Conservation (phyloP, 2,329 filamentous ascomycete genomes). For the Epichloe sibirici region DNA sequence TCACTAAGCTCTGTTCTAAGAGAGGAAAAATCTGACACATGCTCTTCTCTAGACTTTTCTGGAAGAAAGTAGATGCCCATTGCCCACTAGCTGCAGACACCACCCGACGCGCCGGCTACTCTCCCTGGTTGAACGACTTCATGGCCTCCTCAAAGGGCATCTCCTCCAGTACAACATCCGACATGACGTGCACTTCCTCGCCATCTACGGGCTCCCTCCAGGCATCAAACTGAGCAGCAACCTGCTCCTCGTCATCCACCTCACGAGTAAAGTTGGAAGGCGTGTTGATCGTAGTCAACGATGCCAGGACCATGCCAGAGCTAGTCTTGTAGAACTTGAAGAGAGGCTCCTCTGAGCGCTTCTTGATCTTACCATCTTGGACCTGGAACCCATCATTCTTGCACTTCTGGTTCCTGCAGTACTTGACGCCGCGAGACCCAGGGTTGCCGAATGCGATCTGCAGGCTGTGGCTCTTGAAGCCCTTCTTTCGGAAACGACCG, state of each 20-base stretch:
- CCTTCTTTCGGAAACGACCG: background rate
- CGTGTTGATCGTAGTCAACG: slow-evolving; percentile 4
- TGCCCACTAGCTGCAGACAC: background rate
- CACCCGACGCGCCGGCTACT: background rate
- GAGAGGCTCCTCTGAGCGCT: slow-evolving; percentile 5
- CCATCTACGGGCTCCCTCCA: slow-evolving; percentile 7
- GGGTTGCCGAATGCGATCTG: slow-evolving; percentile 9
- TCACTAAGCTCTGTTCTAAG: too few relatives aligned
- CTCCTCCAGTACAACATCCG: slow-evolving; percentile 8
- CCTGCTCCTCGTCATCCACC: slow-evolving; percentile 4
- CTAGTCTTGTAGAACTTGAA: slow-evolving; percentile 11
- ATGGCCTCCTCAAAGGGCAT: slow-evolving; percentile 5
- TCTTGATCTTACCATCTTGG: slow-evolving; percentile 8
- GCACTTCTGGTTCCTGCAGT: slow-evolving; percentile 10
- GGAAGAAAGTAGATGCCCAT: background rate
- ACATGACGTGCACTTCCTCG: slow-evolving; percentile 6
- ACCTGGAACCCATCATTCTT: slow-evolving; percentile 12
- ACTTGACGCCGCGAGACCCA: slow-evolving; percentile 6
- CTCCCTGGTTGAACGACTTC: background rate
- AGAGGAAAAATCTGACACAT: too few relatives aligned
- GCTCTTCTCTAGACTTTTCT: too few relatives aligned
- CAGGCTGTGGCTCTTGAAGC: background rate
- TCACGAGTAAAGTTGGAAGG: slow-evolving; percentile 9
- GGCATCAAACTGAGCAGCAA: slow-evolving; percentile 3
- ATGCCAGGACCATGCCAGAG: slow-evolving; percentile 9